Base-by-base conservation (phyloP, 2,329 filamentous ascomycete genomes). In the Orbilia quercus region DNA sequence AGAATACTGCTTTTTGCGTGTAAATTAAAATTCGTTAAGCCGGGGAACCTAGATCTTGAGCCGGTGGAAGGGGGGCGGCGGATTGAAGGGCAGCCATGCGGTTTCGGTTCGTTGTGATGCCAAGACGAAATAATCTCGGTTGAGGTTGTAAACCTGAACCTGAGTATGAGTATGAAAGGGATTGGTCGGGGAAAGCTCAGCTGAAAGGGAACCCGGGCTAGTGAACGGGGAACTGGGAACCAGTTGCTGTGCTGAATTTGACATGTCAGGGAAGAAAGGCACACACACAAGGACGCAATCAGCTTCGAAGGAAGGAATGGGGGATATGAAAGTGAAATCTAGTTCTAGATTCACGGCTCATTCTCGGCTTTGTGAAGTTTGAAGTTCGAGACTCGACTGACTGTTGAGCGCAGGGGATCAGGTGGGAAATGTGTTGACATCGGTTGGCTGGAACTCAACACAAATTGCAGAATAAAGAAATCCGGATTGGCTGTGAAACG, bases 71-170 rank as follows among this genome's bases (percentile, higher is more conserved):
- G 22, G 11, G 5, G n/a, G n/a, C 5, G 16, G 7, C 20, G 31
- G 11, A 7, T n/a, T n/a, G n/a, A n/a, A 20, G 28, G 20, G 50
- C 6, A 28, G 50, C 23, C 47, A 55, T 44, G 58, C 31, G 42
- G 14, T 42, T 36, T 42, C n/a, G 63, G 11, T 58, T 16, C 36
- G 45, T 18, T 54, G 55, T 48, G 47, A 48, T 60, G 67, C 67
- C 67, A 72, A 72, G 67, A 72, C 59, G 53, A 65, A 72, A 72
- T 65, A 72, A 72, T 72, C 45, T 65, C 67, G 67, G 67, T 65
- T 72, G 59, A 44, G 53, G 38, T 53, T 54, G 66, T 57, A 71
- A 72, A 28, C 28, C 28, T 31, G 28, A n/a, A n/a, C 9, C 28
- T 31, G 28, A 9, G 28, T 31, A 31, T 48, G 38, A 65, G 47